These are phyloP conservation scores for Saksenaea vasiformis DNA, from an alignment of 371 early-diverging fungal species.

Conservation along the genomic window DNA sequence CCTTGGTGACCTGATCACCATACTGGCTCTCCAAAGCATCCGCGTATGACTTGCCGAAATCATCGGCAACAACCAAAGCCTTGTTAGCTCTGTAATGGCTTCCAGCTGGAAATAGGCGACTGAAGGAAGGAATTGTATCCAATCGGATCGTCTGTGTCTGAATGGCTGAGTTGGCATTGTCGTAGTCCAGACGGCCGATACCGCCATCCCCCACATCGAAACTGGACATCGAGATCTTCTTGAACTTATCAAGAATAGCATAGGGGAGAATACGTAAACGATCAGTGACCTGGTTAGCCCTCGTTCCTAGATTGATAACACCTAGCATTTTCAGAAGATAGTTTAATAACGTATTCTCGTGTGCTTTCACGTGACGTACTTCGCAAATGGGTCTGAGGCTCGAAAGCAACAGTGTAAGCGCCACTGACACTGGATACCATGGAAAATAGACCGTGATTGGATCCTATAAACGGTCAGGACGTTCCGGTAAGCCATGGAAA, in stretches of 20 bases:
- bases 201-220: conserved; percentile 45
- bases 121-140: conserved; percentile 37
- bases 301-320: conserved; percentile 42
- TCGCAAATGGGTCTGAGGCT: conserved; percentile 48
- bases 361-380: conserved; percentile 21
- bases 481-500: no score
- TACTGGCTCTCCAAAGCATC: conserved; percentile 15
- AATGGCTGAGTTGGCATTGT: conserved; percentile 21
- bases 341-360: background rate
- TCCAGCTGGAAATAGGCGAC: conserved; percentile 28
- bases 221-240: conserved; percentile 42
- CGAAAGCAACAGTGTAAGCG: conserved; percentile 49
- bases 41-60: conserved; percentile 35
- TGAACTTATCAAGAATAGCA: conserved; percentile 45
- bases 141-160: conserved; percentile 49
- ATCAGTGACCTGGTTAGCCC: conserved; percentile 37
- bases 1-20: background rate
- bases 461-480: conserved; percentile 40
- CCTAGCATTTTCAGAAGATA: conserved; percentile 17
- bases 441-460: conserved; percentile 52
- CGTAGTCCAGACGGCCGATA: conserved; percentile 40
- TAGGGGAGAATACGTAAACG: conserved; percentile 48
- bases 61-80: conserved; percentile 23
- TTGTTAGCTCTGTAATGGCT: conserved; percentile 12
- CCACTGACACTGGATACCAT: conserved; percentile 51